phyloP scores from a whole-genome alignment of 2,329 filamentous ascomycete species.

The Amauroascus verrucosus region DNA sequence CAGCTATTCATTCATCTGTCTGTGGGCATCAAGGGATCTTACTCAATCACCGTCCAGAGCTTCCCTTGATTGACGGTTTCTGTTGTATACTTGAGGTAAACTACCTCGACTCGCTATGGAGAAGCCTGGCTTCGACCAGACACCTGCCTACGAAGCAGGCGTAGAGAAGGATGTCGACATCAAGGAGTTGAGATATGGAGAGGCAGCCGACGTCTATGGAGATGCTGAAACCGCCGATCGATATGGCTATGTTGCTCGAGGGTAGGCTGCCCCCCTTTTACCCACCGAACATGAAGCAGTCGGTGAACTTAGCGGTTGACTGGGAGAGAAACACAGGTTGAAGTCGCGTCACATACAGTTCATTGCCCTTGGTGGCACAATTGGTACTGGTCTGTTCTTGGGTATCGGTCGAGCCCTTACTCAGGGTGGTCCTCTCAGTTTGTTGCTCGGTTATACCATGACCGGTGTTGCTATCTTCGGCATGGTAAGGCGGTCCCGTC shows the following conservation, averaged over 20 bases:
- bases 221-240: slow-evolving; percentile 42
- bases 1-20: neutral
- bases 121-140: neutral
- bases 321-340: slow-evolving; percentile 22
- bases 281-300: neutral
- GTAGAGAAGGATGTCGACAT: slow-evolving; percentile 18
- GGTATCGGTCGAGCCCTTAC: slow-evolving; percentile 45
- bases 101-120: slow-evolving; percentile 5
- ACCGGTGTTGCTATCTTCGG: slow-evolving; percentile 39
- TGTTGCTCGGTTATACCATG: slow-evolving; percentile 42
- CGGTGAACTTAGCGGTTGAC: too few species aligned
- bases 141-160: slow-evolving; percentile 17
- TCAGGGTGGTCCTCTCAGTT: slow-evolving; percentile 31
- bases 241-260: slow-evolving; percentile 43
- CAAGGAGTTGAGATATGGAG: slow-evolving; percentile 30
- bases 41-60: too few species aligned
- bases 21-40: neutral
- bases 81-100: neutral
- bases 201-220: slow-evolving; percentile 46
- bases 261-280: slow-evolving; percentile 26
- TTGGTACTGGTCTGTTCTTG: slow-evolving; percentile 48
- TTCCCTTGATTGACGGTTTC: neutral
- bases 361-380: slow-evolving; percentile 51
- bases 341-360: slow-evolving; percentile 49
- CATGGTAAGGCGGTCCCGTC: slow-evolving; percentile 24